Base-by-base conservation (phyloP, 1,284 basidiomycete species). In the Melampsora occidentalis region DNA sequence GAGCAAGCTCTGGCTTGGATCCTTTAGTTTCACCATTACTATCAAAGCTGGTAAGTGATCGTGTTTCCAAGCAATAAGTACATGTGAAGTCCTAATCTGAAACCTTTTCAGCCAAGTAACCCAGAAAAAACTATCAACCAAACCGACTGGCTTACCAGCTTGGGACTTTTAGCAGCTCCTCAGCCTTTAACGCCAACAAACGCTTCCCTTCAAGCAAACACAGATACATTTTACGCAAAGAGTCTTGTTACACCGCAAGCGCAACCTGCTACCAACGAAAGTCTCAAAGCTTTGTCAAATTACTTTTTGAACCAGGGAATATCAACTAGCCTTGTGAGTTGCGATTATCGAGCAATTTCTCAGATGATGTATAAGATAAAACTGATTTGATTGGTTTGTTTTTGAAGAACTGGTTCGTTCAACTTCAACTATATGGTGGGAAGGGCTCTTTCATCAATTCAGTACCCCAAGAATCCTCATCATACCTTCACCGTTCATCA, bases 201-300 rank as follows among this genome's bases (percentile, higher is more conserved):
- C 28, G 57, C 42, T 49, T 46, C 22, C 6, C 46, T 18, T n/a
- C 28, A 42, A 42, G 4, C 5, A 42, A 42, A 42, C 39, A 42
- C 10, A 5, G 39, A 81, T 53, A 73, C 79, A 28, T 81, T 81
- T 70, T 80, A 79, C 63, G 79, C 80, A 35, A 81, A 81, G 76
- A 71, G 65, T 16, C 65, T 81, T 39, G 78, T 79, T 65, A 81
- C 79, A 18, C 80, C 80, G 12, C 63, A 75, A 66, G 64, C 68
- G 2, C 31, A 35, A 20, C 79, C 79, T 18, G 46, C 81, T 39
- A 72, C 78, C 28, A 39, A 75, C 10, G 62, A 72, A 33, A 77
- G 78, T 20, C 16, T 79, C 5, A 33, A 61, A 6, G 68, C 69
- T 28, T 81, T 79, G 68, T 78, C 79, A 62, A 76, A 79, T 61